phyloP scores from a whole-genome alignment of 176 grass and related monocot species.

The Chloris gayana region DNA sequence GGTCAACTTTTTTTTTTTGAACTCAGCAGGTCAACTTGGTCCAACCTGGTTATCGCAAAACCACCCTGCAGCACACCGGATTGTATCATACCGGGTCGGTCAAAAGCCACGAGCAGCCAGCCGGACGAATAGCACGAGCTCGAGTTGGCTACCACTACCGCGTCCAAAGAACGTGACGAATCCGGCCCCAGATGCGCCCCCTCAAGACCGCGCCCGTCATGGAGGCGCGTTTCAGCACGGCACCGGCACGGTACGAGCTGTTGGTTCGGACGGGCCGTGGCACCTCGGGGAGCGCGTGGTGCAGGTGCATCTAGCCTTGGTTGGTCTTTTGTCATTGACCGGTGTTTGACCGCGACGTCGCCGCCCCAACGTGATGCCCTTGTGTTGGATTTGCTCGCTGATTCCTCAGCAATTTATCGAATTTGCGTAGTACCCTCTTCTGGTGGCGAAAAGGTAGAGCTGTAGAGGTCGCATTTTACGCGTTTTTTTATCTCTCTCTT shows the following conservation, averaged over 20 bases:
- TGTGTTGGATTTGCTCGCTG: neutral
- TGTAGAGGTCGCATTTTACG: no score
- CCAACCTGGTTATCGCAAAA: neutral
- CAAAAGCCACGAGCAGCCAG: neutral
- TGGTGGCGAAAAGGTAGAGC: neutral
- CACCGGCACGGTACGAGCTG: neutral
- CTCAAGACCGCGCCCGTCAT: neutral
- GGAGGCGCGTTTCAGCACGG: neutral
- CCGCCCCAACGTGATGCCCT: slow-evolving; percentile 4
- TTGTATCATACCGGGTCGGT: neutral
- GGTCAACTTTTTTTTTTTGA: no score
- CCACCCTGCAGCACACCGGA: neutral
- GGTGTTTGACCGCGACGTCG: slow-evolving; percentile 22
- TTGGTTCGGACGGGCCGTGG: neutral
- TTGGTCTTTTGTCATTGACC: neutral
- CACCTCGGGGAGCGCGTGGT: no score
- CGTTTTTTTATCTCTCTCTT: no score
- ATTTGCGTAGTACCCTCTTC: neutral
- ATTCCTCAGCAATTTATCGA: no score
- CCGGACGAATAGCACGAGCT: neutral
- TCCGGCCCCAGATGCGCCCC: no score
- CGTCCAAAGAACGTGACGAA: neutral
- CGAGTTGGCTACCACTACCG: neutral
- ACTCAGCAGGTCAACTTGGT: neutral
- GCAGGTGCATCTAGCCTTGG: neutral